These are phyloP conservation scores for Scenedesmus sp. DNA, from an alignment of 163 green algal species.

Conservation along the genomic window DNA sequence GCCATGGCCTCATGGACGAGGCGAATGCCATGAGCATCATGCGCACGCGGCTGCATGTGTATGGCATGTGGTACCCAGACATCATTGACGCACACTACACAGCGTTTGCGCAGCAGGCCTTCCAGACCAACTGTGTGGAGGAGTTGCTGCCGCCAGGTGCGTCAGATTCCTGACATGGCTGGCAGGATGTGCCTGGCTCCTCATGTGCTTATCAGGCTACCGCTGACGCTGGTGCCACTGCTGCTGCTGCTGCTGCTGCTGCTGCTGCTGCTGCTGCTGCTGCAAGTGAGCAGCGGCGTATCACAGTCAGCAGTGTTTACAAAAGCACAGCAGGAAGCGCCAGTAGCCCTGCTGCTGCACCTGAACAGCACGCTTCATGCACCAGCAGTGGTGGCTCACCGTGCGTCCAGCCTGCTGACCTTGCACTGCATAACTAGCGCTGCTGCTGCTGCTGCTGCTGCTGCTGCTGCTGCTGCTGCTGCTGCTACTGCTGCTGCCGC, in stretches of 20 bases:
- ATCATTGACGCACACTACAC: conserved; percentile 56
- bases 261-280: neutral
- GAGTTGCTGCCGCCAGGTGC: conserved; percentile 36
- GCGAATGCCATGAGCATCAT: conserved; percentile 49
- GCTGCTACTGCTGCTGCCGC: neutral
- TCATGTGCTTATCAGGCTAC: too few relatives aligned
- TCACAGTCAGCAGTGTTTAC: neutral
- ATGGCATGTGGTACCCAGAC: conserved; percentile 48
- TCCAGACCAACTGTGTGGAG: conserved; percentile 39
- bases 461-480: too few relatives aligned
- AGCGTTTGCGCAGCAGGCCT: conserved; percentile 47
- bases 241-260: neutral
- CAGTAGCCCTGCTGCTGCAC: too few relatives aligned
- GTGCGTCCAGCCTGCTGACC: too few relatives aligned
- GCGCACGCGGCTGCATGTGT: conserved; percentile 56
- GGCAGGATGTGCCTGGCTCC: neutral
- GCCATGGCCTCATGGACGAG: conserved; percentile 34
- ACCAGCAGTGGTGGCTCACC: too few relatives aligned
- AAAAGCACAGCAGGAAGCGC: too few relatives aligned
- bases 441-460: neutral
- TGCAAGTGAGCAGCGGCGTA: neutral
- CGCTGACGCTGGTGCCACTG: neutral
- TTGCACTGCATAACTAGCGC: neutral
- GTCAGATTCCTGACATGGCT: neutral
- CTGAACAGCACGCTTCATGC: too few relatives aligned